A percentile compares a stretch with the other conserved stretches of the same genome.
phyloP scores from a whole-genome alignment of 176 grass and related monocot species.

The Lolium rigidum region DNA sequence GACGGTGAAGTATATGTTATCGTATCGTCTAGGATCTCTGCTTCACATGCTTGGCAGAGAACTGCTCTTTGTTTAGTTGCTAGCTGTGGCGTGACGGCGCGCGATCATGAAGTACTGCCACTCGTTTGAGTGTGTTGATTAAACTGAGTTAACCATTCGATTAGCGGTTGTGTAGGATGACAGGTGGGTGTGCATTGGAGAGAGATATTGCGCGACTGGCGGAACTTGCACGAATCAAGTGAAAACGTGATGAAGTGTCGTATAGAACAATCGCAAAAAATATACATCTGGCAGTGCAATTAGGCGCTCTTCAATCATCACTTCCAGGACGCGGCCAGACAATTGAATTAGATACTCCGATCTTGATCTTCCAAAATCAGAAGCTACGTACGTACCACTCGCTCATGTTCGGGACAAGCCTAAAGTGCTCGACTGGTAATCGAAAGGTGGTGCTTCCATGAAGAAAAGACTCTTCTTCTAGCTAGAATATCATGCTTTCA shows the following conservation, averaged over 20 bases:
- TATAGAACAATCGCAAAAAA: neutral
- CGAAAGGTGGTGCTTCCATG: too few species aligned
- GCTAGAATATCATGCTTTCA: neutral
- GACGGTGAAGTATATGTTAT: neutral
- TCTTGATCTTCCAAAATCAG: neutral
- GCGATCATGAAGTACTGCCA: neutral
- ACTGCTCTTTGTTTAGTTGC: constrained; percentile 2
- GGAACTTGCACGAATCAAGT: neutral
- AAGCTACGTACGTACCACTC: too few species aligned
- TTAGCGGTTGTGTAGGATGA: neutral
- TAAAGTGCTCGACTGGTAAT: too few species aligned
- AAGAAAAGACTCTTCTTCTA: neutral
- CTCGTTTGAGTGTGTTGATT: neutral
- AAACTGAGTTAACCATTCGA: neutral
- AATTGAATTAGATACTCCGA: neutral
- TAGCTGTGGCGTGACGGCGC: neutral
- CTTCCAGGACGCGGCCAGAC: neutral
- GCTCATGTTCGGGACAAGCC: too few species aligned
- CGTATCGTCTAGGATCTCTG: constrained; percentile 9
- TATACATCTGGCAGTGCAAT: too few species aligned
- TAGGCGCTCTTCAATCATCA: neutral
- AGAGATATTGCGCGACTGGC: too few species aligned
- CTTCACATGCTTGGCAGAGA: neutral
- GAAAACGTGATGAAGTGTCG: neutral
- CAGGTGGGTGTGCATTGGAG: neutral